Evolutionary conservation across 192 early-diverging fungal species (phyloP), one percentile per base, ranked within the genome.

Genomic region (Coemansia sp.): DNA sequence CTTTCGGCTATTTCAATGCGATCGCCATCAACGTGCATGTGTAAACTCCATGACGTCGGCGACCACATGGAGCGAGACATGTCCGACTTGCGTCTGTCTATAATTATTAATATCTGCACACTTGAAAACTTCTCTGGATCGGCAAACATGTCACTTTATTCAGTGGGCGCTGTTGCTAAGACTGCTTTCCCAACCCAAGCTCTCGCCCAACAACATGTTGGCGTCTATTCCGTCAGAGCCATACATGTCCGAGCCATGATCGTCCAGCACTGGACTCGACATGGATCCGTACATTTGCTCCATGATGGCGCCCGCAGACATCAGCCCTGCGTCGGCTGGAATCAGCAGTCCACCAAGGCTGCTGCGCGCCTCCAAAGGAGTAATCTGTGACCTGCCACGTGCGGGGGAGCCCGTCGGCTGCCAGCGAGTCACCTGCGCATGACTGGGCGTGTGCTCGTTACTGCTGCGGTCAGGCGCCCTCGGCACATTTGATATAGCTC

Each of bases 261-360:
- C 37, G 17, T 49, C 55, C 14, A 19, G 29, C 29, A 26, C 59
- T 3, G 60, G 38, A 41, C 51, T 59, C 6, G 55, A 64, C 26
- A n/a, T 63, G 3, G 55, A 6, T 9, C 68, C 61, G 41, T 49
- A 69, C 61, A 69, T 58, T 3, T 6, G 8, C 10, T 69, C 68
- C 68, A 69, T 62, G 16, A 69, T 63, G 1, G 37, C 22, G 21
- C 16, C 37, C 3, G 61, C 39, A 3, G 47, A 39, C 22, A 38
- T 10, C 50, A 69, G 48, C 43, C 48, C 61, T 3, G 55, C 21
- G 12, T 50, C 61, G 3, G 23, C 50, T 16, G 68, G 48, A 21
- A 60, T 48, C 62, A 71, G 38, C 57, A 71, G 57, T 14, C 57
- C 57, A 21, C 57, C 57, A 6, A 71, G 41, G 14, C 9, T 54